Base-by-base conservation (phyloP, 805 yeast species). In the Candida boleticola region DNA sequence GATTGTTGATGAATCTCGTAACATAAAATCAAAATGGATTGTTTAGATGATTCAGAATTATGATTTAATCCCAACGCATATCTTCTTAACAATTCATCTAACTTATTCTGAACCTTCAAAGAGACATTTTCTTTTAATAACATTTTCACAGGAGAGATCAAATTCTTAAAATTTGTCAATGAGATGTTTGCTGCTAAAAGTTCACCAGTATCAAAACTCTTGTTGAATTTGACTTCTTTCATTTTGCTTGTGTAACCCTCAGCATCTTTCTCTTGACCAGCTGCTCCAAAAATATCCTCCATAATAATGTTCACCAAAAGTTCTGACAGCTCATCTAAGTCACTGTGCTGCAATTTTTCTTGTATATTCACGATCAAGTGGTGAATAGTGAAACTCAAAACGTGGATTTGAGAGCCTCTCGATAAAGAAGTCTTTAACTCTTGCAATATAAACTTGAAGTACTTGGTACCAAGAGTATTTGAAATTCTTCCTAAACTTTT, bases 251-350 rank as follows among this genome's bases (percentile, higher is more conserved):
- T 78, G 55, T 93, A 92, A 16, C 89, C 96, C 47, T 89, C 97
- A 4, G 93, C 90, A 49, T 93, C 98, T 58, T 93, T 92, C 55
- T 93, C 98, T 56, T 84, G 85, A 27, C 96, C 95, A 3, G 96
- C 86, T 7, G 83, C 77, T 19, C 99, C 99, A 61, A 93, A 90
- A 3, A 82, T 76, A 55, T 92, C 97, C 55, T 89, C 96, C 96
- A 92, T 92, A 18, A 90, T 73, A 13, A 89, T 70, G 18, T 79
- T 81, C 50, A 83, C 82, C 10, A 90, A 64, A 41, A 83, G 52
- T 2, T 66, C 66, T 3, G 83, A 77, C 9, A 80, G 72, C 11
- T 78, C 82, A 59, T 89, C 93, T 33, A 92, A 65, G 45, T 87
- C 95, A 5, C 96, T 95, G 49, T 78, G 85, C 0, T 55, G 44